Evolutionary conservation across 495 filamentous ascomycete genomes (phyloP).

Genomic region (Daldinia decipiens): DNA sequence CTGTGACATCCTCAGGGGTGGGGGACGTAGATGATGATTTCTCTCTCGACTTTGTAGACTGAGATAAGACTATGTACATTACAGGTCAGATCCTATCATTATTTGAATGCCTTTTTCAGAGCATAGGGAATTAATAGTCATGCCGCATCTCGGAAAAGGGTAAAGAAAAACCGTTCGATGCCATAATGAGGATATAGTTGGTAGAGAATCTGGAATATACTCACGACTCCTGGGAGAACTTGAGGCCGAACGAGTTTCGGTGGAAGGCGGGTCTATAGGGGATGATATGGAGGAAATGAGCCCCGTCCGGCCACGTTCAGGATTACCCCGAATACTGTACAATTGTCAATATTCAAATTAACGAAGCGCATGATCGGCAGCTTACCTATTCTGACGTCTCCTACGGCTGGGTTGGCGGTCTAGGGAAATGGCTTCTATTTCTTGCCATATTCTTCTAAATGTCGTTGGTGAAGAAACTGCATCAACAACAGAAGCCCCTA

Average conservation of each 20-base stretch:
- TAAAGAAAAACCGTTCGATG: background rate
- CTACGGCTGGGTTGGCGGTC: background rate
- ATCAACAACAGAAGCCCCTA: conserved; percentile 22
- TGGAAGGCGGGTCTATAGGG: conserved; percentile 5
- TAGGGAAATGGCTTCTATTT: conserved; percentile 14
- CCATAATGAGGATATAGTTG: background rate
- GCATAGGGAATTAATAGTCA: background rate
- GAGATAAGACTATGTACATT: conserved; percentile 19
- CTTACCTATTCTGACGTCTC: conserved; percentile 19
- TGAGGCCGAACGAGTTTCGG: conserved; percentile 22
- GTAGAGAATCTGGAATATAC: background rate
- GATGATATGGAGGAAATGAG: background rate
- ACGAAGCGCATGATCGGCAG: background rate
- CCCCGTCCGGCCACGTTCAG: conserved; percentile 1
- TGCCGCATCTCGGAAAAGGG: background rate
- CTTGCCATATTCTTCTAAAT: conserved; percentile 37
- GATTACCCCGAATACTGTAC: conserved; percentile 22
- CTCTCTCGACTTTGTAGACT: conserved; percentile 18
- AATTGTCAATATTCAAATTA: background rate
- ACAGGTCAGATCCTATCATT: background rate
- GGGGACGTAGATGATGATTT: conserved; percentile 36
- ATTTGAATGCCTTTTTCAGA: background rate
- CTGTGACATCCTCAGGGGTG: conserved; percentile 37
- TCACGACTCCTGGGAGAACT: conserved; percentile 23
- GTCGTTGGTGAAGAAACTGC: conserved; percentile 30